phyloP scores from a whole-genome alignment of 345 rosid species.

The Geranium brycei region DNA sequence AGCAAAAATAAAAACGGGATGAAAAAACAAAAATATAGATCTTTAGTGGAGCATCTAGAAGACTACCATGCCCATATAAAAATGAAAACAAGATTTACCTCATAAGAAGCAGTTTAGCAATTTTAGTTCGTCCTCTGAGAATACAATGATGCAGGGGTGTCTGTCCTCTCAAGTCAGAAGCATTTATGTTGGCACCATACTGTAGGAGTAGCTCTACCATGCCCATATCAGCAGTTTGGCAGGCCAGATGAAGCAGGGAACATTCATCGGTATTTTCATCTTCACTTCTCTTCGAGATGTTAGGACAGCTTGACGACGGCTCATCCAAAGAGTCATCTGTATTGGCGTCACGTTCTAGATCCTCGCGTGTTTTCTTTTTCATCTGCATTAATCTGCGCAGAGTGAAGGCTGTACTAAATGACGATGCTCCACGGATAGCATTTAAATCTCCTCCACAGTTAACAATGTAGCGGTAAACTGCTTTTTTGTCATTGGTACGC shows the following conservation, averaged over 20 bases:
- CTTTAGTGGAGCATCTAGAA: too few species aligned
- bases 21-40: background rate
- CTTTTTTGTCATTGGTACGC: conserved; percentile 75
- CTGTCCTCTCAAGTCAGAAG: conserved; percentile 66
- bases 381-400: conserved; percentile 72
- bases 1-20: background rate
- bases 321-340: conserved; percentile 19
- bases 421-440: conserved; percentile 45
- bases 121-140: conserved; percentile 40
- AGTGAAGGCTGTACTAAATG: conserved; percentile 52
- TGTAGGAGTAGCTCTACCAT: conserved; percentile 94
- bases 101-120: conserved; percentile 69
- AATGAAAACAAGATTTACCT: conserved; percentile 30
- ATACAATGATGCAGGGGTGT: conserved; percentile 73
- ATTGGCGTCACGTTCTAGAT: conserved; percentile 39
- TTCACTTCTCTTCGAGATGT: conserved; percentile 34
- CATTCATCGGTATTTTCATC: conserved; percentile 36
- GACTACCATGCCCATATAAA: background rate
- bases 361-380: conserved; percentile 51
- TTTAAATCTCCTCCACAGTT: conserved; percentile 63
- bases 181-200: conserved; percentile 78
- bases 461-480: conserved; percentile 75
- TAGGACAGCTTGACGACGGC: conserved; percentile 49
- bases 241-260: conserved; percentile 85
- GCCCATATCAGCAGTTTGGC: conserved; percentile 88